Evolutionary conservation across 2,329 filamentous ascomycete genomes (phyloP).

Genomic region (Ophiocordyceps unilateralis): DNA sequence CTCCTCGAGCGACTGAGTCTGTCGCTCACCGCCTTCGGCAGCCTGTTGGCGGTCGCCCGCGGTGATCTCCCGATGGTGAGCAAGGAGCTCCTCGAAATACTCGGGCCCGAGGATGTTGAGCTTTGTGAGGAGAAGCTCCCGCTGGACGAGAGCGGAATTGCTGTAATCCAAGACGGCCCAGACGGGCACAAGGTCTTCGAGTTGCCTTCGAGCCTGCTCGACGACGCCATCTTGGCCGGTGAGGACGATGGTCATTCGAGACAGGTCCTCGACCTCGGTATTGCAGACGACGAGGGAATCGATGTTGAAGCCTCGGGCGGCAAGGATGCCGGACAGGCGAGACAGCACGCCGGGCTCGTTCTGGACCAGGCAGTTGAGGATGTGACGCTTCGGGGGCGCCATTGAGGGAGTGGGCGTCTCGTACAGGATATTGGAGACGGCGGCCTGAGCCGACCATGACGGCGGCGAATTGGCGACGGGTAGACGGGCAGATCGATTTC

Average conservation of each 20-base stretch:
- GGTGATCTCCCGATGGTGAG: slow-evolving; percentile 83
- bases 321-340: slow-evolving; percentile 88
- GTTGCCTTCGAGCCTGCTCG: slow-evolving; percentile 85
- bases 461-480: slow-evolving; percentile 62
- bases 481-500: slow-evolving; percentile 72
- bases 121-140: slow-evolving; percentile 88
- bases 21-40: slow-evolving; percentile 16
- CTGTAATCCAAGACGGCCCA: slow-evolving; percentile 99
- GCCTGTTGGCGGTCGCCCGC: slow-evolving; percentile 21
- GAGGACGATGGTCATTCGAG: slow-evolving; percentile 96
- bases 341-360: slow-evolving; percentile 97
- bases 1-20: slow-evolving; percentile 26
- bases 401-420: slow-evolving; percentile 78
- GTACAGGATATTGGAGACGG: slow-evolving; percentile 96
- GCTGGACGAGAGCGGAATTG: slow-evolving; percentile 77
- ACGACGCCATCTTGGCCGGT: slow-evolving; percentile 93
- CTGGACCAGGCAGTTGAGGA: slow-evolving; percentile 96
- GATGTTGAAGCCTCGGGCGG: slow-evolving; percentile 96
- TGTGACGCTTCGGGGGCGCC: slow-evolving; percentile 78
- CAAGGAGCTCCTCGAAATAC: slow-evolving; percentile 92
- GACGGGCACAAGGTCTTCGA: slow-evolving; percentile 92
- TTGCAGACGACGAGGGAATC: slow-evolving; percentile 95
- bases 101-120: slow-evolving; percentile 92
- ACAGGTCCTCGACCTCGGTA: slow-evolving; percentile 91
- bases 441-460: slow-evolving; percentile 78